These are phyloP conservation scores for Chrysosporium keratinophilum DNA, from an alignment of 2,329 filamentous ascomycete genomes.

Conservation along the genomic window DNA sequence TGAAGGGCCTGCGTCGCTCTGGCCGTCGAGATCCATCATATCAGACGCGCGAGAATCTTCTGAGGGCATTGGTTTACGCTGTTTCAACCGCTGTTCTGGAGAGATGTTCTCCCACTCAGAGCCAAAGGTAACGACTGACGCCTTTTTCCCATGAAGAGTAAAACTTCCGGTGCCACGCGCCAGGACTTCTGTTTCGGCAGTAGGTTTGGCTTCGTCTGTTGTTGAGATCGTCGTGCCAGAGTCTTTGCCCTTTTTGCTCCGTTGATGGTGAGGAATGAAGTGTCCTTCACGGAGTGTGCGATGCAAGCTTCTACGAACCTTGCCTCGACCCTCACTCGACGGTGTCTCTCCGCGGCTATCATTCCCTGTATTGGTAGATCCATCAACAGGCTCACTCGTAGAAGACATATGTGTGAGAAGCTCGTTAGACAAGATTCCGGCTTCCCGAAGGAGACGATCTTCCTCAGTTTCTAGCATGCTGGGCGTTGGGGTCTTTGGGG, in stretches of 20 bases:
- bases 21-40: constrained; percentile 22
- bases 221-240: constrained; percentile 50
- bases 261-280: constrained; percentile 55
- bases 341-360: constrained; percentile 30
- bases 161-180: constrained; percentile 77
- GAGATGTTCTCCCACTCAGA: constrained; percentile 75
- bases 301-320: constrained; percentile 75
- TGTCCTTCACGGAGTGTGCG: constrained; percentile 75
- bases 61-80: constrained; percentile 43
- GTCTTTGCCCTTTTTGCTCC: constrained; percentile 67
- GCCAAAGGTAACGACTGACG: constrained; percentile 91
- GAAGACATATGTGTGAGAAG: constrained; percentile 2
- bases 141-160: constrained; percentile 95
- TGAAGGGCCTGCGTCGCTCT: constrained; percentile 15
- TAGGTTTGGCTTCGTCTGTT: constrained; percentile 40
- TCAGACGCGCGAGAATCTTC: constrained; percentile 32
- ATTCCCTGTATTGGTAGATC: constrained; percentile 28
- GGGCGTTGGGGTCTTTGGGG: constrained; percentile 27
- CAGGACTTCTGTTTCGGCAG: constrained; percentile 32
- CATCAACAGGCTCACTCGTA: constrained; percentile 24
- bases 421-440: constrained; percentile 48
- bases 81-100: constrained; percentile 59
- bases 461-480: constrained; percentile 53
- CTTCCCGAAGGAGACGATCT: constrained; percentile 56
- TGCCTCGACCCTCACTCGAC: constrained; percentile 49